Evolutionary conservation across 257 asterid genomes (phyloP), one percentile per base, ranked within the genome.

Genomic region (Henckelia pumila): DNA sequence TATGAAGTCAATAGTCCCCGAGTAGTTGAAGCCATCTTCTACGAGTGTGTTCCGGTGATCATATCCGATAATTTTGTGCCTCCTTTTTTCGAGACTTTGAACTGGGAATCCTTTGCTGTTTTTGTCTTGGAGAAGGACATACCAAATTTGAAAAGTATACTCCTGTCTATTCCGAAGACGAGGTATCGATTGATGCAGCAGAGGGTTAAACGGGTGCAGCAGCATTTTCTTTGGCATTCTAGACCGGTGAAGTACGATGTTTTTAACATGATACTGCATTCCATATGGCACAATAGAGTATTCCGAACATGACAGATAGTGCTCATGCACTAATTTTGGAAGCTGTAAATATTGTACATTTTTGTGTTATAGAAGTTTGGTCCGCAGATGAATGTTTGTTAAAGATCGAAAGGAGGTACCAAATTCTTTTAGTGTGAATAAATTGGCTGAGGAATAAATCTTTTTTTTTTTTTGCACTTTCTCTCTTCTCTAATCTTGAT

Each of bases 11-110:
- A 93, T 63, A 93, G 96, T 67, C 99, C 99, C 4, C 80, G 99
- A 30, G 95, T 93, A n/a, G 97, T 93, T 69, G 99, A 93, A 80
- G 96, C 99, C 49, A 86, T 93, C 37, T 84, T 86, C 81, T 93
- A 82, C 23, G 96, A 90, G 83, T 93, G 99, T 28, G 91, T 93
- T 0, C 99, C 97, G 0, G 99, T 93, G n/a, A 93, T 93, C n/a
- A 85, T 93, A 67, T 90, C 97, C 0, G 96, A 93, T 73, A 90
- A 90, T 66, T 93, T 81, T 26, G 86, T 93, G 49, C 96, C 96
- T 10, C 96, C 97, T 0, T 88, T 93, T 50, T 86, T 88, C 11
- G 96, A 93, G 76, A 80, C 84, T 2, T 59, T 93, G 79, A 81
- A 90, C 57, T 93, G 99, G 99, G 97, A 90, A 59, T 77, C 95